Evolutionary conservation across 805 yeast genomes (phyloP), one percentile per base, ranked within the genome.

Genomic region (Spathaspora hagerdaliae): DNA sequence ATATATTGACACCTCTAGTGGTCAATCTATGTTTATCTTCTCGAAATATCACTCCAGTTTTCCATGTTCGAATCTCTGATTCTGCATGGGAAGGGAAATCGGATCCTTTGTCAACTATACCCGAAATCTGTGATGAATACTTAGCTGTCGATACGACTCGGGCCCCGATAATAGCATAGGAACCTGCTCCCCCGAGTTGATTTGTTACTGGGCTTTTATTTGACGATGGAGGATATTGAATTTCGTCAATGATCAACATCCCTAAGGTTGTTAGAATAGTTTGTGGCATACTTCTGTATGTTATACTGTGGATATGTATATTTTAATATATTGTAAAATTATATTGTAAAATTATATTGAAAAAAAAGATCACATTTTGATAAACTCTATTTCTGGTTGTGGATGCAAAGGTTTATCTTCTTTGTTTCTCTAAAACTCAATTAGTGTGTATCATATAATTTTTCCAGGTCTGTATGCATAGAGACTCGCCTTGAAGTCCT

Each of bases 151-250:
- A 57, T 1, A 81, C 69, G 41, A 87, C 69, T 24, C 91, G 67
- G 0, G 88, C 82, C 0, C 97, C 97, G 12, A 85, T 66, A 1
- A 82, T 77, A 1, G 90, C 90, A 60, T 77, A 91, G 0, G 92
- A 79, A 0, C 96, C 97, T 2, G 91, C 98, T 2, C 98, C 98
- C 0, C 98, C 98, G 39, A 87, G 71, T 7, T 91, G 73, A 58
- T 87, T 61, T 50, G 55, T 60, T 51, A 68, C 71, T 24, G 66
- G 54, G 36, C 47, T 51, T 52, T 72, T 45, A 46, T 66, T 42
- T 50, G 65, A 51, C 43, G 62, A 53, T 42, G 63, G 59, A 0
- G 79, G 74, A 55, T 79, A 82, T 46, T 79, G 82, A 53, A 90
- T 87, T 51, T 88, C 96, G 62, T 91, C 98, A 13, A 91, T 76